Evolutionary conservation across 352 stramenopile genomes (phyloP).

Genomic region (Globisporangium sylvaticum): DNA sequence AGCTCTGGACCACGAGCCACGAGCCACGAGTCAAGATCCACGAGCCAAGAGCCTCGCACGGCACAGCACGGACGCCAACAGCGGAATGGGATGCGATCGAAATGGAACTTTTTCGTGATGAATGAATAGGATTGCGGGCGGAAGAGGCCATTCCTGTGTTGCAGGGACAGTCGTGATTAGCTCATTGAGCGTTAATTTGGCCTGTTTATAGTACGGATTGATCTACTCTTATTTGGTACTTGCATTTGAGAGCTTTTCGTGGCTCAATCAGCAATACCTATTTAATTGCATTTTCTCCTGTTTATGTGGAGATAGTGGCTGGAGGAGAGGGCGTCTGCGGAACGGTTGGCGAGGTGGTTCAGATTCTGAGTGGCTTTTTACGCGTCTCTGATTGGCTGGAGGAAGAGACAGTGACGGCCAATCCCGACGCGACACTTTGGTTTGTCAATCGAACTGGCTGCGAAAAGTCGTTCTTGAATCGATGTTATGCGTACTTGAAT

Average conservation of each 20-base stretch:
- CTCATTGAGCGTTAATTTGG: not conserved
- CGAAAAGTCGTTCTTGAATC: not conserved
- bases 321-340: not conserved
- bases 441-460: not conserved
- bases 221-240: too few relatives aligned
- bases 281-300: too few relatives aligned
- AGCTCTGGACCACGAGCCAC: not conserved
- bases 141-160: not conserved
- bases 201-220: not conserved
- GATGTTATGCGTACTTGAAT: not conserved
- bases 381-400: not conserved
- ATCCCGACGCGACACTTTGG: not conserved
- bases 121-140: too few relatives aligned
- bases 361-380: not conserved
- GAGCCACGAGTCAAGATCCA: too few relatives aligned
- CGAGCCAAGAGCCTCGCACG: not conserved
- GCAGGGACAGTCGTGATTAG: not conserved
- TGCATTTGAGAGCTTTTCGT: too few relatives aligned
- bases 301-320: too few relatives aligned
- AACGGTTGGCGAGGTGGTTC: not conserved
- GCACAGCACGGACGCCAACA: not conserved
- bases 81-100: constrained; percentile 4
- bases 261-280: too few relatives aligned
- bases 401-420: not conserved
- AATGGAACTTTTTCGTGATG: not conserved